Conservation (phyloP, 2,329 filamentous ascomycete genomes). For the Lecanoromycetidae sp. region DNA sequence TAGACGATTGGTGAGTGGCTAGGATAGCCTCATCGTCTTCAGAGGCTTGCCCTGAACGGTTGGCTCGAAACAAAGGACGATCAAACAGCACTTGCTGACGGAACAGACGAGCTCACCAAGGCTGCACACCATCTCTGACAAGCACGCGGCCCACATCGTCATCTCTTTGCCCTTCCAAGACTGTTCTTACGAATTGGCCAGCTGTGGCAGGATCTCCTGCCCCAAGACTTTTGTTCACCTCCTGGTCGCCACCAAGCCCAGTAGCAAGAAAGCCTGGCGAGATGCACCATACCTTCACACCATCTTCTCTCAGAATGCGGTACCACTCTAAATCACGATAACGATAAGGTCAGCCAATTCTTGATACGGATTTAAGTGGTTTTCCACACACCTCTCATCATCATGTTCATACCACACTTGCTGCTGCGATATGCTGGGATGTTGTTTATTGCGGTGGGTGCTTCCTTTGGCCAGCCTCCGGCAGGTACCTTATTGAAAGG, state of each 20-base stretch:
- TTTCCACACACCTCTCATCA: conserved; percentile 27
- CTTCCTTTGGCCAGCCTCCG: conserved; percentile 38
- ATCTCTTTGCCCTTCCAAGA: conserved; percentile 33
- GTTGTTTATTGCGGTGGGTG: conserved; percentile 13
- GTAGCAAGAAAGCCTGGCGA: conserved; percentile 38
- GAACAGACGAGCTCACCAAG: no score
- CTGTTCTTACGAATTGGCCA: conserved; percentile 28
- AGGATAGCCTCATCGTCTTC: no score
- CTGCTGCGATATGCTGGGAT: conserved; percentile 27
- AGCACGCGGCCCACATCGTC: conserved; percentile 31
- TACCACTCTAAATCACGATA: conserved; percentile 28
- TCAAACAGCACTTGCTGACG: no score
- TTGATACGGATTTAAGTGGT: background rate
- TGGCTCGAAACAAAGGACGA: no score
- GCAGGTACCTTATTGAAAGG: conserved; percentile 18
- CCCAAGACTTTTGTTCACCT: conserved; percentile 23
- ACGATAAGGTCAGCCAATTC: background rate
- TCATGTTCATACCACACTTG: conserved; percentile 39
- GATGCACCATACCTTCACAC: conserved; percentile 37
- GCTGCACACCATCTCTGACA: conserved; percentile 23
- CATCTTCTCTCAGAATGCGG: conserved; percentile 29
- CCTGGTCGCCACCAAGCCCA: conserved; percentile 27
- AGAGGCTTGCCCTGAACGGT: no score
- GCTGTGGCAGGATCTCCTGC: conserved; percentile 27
- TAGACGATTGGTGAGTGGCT: no score